phyloP scores from a whole-genome alignment of 345 rosid genomes.

The Schrenkiella parvula region DNA sequence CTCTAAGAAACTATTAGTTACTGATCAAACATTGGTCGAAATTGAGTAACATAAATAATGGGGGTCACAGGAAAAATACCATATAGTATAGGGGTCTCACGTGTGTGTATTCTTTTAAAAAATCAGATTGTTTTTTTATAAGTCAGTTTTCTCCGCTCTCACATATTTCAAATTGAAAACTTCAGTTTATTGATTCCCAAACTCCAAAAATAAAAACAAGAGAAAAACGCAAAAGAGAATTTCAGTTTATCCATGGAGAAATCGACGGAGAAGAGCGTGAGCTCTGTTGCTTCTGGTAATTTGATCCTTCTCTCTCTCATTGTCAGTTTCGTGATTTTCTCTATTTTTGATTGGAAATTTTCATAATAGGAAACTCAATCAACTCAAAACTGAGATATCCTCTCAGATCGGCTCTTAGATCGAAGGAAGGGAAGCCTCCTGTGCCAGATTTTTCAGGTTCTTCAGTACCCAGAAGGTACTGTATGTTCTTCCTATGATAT shows the following conservation, averaged over 20 bases:
- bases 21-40: neutral
- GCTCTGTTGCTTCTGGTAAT: slow-evolving; percentile 45
- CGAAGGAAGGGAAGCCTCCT: slow-evolving; percentile 56
- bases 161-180: neutral
- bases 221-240: neutral
- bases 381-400: slow-evolving; percentile 73
- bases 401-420: slow-evolving; percentile 68
- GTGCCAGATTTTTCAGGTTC: slow-evolving; percentile 39
- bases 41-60: neutral
- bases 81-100: neutral
- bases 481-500: too few relatives aligned
- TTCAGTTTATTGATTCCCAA: slow-evolving; percentile 16
- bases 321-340: neutral
- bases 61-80: neutral
- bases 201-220: neutral
- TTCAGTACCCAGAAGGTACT: slow-evolving; percentile 31
- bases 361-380: slow-evolving; percentile 35
- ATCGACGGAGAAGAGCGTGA: slow-evolving; percentile 41
- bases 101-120: neutral
- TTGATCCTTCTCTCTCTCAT: neutral
- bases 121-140: neutral
- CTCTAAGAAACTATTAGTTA: neutral
- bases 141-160: slow-evolving; percentile 25
- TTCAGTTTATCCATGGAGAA: slow-evolving; percentile 26
- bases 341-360: neutral